Base-by-base conservation (phyloP, 345 rosid species). In the Aquilaria sinensis region DNA sequence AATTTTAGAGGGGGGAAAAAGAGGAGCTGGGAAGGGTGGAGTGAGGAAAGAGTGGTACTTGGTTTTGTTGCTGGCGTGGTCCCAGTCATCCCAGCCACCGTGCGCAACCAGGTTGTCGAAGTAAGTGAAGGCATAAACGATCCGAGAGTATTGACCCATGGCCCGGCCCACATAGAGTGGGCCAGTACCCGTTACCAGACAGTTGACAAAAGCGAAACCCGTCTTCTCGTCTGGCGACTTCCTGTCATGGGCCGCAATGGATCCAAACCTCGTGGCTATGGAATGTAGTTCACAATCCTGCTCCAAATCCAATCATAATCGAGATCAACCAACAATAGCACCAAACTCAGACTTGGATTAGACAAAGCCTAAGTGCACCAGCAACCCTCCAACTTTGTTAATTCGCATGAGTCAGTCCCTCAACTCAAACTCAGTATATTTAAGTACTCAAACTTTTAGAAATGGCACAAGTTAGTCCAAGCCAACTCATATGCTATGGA, bases 1-100 rank as follows among this genome's bases (percentile, higher is more conserved):
- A 12, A 9, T 31, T 31, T 46, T 47, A 52, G 14, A 15, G 31
- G 47, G 16, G 5, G 31, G 43, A 31, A 15, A 51, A 37, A n/a
- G 10, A 56, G 32, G 3, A 52, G 3, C 2, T 12, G 5, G 48
- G 16, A 37, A 6, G 6, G 1, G 47, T 15, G 30, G 16, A 45
- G n/a, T 12, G 13, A 15, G 16, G 34, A 37, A 31, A 1, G 2
- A 47, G 43, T 34, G 31, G n/a, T 85, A 92, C 98, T 89, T 90
- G 80, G 82, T 93, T 70, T 93, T 85, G 76, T 93, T 90, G 75
- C 91, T 78, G 70, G 57, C 63, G 60, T 87, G 98, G 78, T 93
- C 96, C 98, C 97, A 93, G 53, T 89, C 97, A 45, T 93, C 98
- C 98, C 98, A 93, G 62, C 97, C 98, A 58, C 97, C 98, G 12